phyloP scores from a whole-genome alignment of 2,329 filamentous ascomycete species.

The Emmonsiellopsis sp. region DNA sequence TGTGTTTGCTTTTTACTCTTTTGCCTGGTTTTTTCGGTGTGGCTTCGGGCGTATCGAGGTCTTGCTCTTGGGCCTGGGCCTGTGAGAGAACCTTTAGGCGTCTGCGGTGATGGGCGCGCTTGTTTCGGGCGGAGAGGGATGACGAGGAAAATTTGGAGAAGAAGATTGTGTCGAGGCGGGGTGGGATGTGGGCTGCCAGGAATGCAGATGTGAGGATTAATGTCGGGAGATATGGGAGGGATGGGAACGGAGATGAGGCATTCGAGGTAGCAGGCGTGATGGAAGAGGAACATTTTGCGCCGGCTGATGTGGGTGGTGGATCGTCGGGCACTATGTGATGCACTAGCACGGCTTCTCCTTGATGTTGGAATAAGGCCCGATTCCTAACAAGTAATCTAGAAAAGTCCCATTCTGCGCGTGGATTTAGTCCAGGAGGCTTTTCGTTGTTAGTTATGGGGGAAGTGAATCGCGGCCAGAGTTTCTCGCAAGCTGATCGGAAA shows the following conservation, averaged over 20 bases:
- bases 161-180: conserved; percentile 39
- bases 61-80: conserved; percentile 22
- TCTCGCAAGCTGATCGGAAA: conserved; percentile 59
- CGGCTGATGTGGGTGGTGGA: not conserved
- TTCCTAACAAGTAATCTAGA: conserved; percentile 61
- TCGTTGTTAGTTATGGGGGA: conserved; percentile 67
- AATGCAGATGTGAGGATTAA: conserved; percentile 39
- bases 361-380: conserved; percentile 35
- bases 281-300: conserved; percentile 3
- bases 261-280: conserved; percentile 6
- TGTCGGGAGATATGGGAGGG: conserved; percentile 38
- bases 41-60: conserved; percentile 16
- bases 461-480: conserved; percentile 79
- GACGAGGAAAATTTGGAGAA: conserved; percentile 41
- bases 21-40: conserved; percentile 27
- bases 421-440: conserved; percentile 23
- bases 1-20: conserved; percentile 22
- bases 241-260: conserved; percentile 22
- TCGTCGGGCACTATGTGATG: conserved; percentile 29
- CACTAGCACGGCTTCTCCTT: conserved; percentile 35
- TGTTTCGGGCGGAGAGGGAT: conserved; percentile 32
- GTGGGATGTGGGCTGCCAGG: conserved; percentile 37
- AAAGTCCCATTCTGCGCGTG: conserved; percentile 66
- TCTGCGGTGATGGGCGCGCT: conserved; percentile 33
- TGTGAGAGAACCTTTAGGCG: conserved; percentile 33